phyloP scores from a whole-genome alignment of 2,329 filamentous ascomycete species.

The Cladosporium sp. region DNA sequence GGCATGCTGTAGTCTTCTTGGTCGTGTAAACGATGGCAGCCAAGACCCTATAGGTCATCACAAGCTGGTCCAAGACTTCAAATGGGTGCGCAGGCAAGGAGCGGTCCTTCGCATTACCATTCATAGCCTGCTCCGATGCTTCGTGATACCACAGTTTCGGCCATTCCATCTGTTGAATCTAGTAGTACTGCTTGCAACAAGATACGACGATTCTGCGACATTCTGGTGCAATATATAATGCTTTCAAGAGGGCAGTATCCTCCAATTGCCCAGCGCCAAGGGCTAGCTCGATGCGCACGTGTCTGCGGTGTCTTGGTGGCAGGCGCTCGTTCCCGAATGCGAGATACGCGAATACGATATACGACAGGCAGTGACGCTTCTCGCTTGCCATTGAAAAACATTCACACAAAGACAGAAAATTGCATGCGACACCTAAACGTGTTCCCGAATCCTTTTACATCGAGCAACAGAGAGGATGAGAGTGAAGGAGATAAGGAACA shows the following conservation, averaged over 20 bases:
- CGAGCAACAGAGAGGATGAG: no score
- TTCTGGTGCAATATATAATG: not conserved
- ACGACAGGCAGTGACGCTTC: not conserved
- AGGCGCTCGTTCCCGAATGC: not conserved
- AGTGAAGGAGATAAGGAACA: no score
- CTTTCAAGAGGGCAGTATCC: not conserved
- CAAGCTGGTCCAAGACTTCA: not conserved
- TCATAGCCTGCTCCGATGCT: not conserved
- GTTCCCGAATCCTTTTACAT: no score
- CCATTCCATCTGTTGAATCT: not conserved
- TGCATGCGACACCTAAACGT: no score
- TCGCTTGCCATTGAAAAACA: not conserved
- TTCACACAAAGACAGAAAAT: no score
- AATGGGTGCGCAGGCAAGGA: not conserved
- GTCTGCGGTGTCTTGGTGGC: slow-evolving; percentile 10
- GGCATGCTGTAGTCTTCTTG: not conserved
- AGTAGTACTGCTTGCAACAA: not conserved
- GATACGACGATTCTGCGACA: not conserved
- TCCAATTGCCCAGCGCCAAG: slow-evolving; percentile 3
- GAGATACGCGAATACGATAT: slow-evolving; percentile 1
- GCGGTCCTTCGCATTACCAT: not conserved
- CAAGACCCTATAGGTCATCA: slow-evolving; percentile 9
- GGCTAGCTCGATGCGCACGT: not conserved
- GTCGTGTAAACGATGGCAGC: not conserved
- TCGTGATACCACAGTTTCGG: not conserved